These are phyloP conservation scores for Fusarium fujikuroi DNA, from an alignment of 2,329 filamentous ascomycete genomes.

Conservation along the genomic window DNA sequence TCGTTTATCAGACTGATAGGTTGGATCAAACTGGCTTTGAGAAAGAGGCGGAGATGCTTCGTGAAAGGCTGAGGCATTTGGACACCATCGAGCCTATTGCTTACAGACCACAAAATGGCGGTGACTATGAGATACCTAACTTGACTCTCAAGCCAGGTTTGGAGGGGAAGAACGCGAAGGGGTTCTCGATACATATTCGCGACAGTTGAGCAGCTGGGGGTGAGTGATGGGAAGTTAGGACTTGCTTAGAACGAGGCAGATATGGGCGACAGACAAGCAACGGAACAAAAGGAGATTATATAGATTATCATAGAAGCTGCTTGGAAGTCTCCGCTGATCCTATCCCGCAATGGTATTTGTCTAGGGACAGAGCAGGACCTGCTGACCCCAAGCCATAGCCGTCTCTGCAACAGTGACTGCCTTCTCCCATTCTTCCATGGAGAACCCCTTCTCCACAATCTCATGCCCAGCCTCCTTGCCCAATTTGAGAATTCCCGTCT, in stretches of 20 bases:
- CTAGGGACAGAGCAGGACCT: constrained; percentile 15
- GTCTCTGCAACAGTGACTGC: constrained; percentile 9
- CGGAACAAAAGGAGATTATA: neutral
- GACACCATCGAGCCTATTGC: neutral
- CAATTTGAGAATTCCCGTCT: constrained; percentile 20
- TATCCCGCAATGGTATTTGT: too few species aligned
- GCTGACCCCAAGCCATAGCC: constrained; percentile 26
- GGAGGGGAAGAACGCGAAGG: neutral
- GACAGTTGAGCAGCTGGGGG: neutral
- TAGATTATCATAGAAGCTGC: neutral
- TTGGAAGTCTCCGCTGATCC: too few species aligned
- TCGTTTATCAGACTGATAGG: constrained; percentile 11
- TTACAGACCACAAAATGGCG: constrained; percentile 14
- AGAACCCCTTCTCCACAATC: constrained; percentile 6
- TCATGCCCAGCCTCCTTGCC: constrained; percentile 26
- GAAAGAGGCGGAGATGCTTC: neutral
- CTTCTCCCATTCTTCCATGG: constrained; percentile 26
- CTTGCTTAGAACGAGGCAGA: neutral
- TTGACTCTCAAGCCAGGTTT: neutral
- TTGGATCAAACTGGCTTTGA: neutral
- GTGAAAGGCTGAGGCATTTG: constrained; percentile 4
- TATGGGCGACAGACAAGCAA: accelerated
- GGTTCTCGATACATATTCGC: neutral
- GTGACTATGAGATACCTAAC: constrained; percentile 27
- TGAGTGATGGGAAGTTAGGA: neutral